Base-by-base conservation (phyloP, 2,329 filamentous ascomycete species). In the Cladorrhinum sp. region DNA sequence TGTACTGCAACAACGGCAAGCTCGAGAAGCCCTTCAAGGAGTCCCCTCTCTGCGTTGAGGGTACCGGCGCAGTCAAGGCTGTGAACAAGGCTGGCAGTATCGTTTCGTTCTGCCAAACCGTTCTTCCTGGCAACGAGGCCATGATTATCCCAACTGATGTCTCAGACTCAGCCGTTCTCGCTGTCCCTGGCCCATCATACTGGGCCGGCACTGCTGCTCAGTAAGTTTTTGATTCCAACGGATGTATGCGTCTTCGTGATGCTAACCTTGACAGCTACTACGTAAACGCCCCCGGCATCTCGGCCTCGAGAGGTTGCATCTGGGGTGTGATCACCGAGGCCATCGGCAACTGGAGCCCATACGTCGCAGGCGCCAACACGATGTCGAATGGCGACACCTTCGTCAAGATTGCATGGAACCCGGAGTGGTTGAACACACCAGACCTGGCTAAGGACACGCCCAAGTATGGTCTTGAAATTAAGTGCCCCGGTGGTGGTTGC, bases 131-230 rank as follows among this genome's bases (percentile, higher is more conserved):
- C 55, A 88, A 91, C 69, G 90, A 93, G 76, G 87, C 87, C 63
- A 93, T 93, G 89, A 79, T 92, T 67, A 92, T 92, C 68, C 89
- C 89, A 16, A 93, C 89, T n/a, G 74, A 86, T 64, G 86, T 92
- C 52, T 70, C 79, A 21, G 76, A 79, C 64, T 73, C 73, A 9
- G 78, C 79, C n/a, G 82, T 80, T 28, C 78, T 94, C 58, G 89
- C 90, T 55, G 89, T 93, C 36, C 90, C 90, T 8, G 87, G 80
- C 60, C 75, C 80, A 18, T 80, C 76, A 59, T 93, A 93, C 74
- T 93, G 89, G 90, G 84, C 80, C 67, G 74, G 76, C 50, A 92
- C 90, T 12, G 84, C 89, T 61, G 88, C 90, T 61, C 90, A 94
- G 85, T 90, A 80, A 80, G 86, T 80, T 28, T 18, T n/a, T 14